Conservation (phyloP, 75 land plant genomes). For the Cupressus sempervirens region DNA sequence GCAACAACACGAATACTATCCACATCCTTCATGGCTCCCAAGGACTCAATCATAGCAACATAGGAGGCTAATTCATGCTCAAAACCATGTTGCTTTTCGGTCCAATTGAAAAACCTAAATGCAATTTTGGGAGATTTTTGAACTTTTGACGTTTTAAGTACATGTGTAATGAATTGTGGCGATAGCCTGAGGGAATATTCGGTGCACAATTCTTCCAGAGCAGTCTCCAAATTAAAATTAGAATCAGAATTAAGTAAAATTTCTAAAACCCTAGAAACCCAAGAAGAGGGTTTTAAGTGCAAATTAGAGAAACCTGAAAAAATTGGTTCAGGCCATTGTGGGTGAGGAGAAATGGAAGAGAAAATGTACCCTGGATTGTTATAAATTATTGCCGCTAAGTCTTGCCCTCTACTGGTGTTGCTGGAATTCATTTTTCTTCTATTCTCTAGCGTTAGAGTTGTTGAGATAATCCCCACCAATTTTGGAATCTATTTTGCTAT, state of each 20-base stretch:
- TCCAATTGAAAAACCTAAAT: conserved; percentile 64
- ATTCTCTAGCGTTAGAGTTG: not conserved
- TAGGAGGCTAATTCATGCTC: conserved; percentile 39
- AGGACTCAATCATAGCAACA: conserved; percentile 39
- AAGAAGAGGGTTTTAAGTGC: conserved; percentile 37
- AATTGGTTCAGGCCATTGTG: conserved; percentile 38
- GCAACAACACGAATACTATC: conserved; percentile 16
- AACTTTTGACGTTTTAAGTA: conserved; percentile 22
- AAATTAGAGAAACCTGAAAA: conserved; percentile 34
- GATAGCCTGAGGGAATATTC: conserved; percentile 39
- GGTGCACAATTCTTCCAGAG: conserved; percentile 32
- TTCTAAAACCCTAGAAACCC: conserved; percentile 33
- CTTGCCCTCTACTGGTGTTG: not conserved
- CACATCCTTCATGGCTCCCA: conserved; percentile 20
- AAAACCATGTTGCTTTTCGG: conserved; percentile 40
- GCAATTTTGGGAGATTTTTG: conserved; percentile 24
- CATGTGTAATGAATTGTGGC: conserved; percentile 38
- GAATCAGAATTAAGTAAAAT: conserved; percentile 19
- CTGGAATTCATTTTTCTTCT: not conserved
- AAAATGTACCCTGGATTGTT: not conserved
- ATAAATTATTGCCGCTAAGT: not conserved
- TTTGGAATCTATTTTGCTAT: not conserved
- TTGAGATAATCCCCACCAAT: not conserved
- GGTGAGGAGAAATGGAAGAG: conserved; percentile 24
- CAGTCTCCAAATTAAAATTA: conserved; percentile 11